Evolutionary conservation across 768 basidiomycete genomes (phyloP), one percentile per base, ranked within the genome.

Genomic region (Phlebiopsis gigantea): DNA sequence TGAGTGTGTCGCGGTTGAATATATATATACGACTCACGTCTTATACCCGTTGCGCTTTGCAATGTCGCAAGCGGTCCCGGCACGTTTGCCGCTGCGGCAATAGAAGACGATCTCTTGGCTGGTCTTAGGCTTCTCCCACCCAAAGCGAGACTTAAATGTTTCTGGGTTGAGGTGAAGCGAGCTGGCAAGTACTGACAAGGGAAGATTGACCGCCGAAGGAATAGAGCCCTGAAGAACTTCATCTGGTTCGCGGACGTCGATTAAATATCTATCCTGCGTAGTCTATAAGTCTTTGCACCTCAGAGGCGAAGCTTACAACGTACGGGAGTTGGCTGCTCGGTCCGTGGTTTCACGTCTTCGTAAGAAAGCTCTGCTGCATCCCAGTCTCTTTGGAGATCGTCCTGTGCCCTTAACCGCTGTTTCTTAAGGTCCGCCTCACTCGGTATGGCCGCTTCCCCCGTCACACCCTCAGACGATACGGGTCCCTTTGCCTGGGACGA

Each of bases 161-260:
- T 73, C 73, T n/a, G 75, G 66, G 15, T 68, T 66, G 39, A 90
- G 68, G 61, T 82, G 77, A 25, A 98, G 69, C 15, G 90, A 82
- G 39, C 77, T 79, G 29, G 82, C 75, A 41, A 98, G 79, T n/a
- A 79, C 79, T 6, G 88, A 87, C 39, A 98, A 80, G 4, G 95
- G 94, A 19, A 98, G 71, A 70, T 93, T 91, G 65, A 97, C 91
- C 17, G 93, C 81, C 22, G 92, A 93, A 5, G 95, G 95, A 60
- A 98, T 96, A 68, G 88, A 87, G 12, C 95, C 95, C 67, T 93
- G 90, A 14, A 88, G 80, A 44, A 93, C 90, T 69, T 97, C 95
- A 61, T 91, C 84, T 1, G 87, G 90, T 69, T 97, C 95, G 21
- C 96, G 85, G n/a, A 98, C 95, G 64, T 96, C 93, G 62, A 92